Evolutionary conservation across 2,329 filamentous ascomycete genomes (phyloP).

Genomic region (Exophiala mesophila): DNA sequence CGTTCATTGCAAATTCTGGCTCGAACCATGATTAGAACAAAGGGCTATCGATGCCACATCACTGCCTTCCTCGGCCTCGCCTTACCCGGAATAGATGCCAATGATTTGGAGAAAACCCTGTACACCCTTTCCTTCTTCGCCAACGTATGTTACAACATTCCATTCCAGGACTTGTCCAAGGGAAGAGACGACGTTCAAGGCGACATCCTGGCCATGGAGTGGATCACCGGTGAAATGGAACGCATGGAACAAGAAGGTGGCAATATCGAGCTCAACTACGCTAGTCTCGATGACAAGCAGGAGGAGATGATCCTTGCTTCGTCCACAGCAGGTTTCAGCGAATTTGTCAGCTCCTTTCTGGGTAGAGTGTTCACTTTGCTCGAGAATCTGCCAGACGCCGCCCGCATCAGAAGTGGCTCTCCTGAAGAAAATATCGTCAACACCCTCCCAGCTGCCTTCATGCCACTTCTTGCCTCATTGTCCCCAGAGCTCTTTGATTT

Average conservation of each 20-base stretch:
- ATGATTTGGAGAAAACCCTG: constrained; percentile 93
- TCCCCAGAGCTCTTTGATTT: constrained; percentile 92
- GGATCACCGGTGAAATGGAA: constrained; percentile 92
- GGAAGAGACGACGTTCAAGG: constrained; percentile 64
- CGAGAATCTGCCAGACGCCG: constrained; percentile 89
- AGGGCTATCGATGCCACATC: constrained; percentile 94
- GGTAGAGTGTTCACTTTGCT: constrained; percentile 92
- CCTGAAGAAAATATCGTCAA: constrained; percentile 98
- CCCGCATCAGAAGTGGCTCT: constrained; percentile 79
- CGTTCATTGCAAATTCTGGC: constrained; percentile 88
- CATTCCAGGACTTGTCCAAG: constrained; percentile 75
- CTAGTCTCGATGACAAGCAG: constrained; percentile 76
- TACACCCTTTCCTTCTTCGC: constrained; percentile 94
- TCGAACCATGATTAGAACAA: constrained; percentile 83
- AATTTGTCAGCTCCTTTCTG: constrained; percentile 85
- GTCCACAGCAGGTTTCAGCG: constrained; percentile 87
- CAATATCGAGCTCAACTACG: constrained; percentile 79
- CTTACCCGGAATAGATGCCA: constrained; percentile 92
- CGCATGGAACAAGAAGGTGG: constrained; percentile 86
- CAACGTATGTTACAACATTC: constrained; percentile 92
- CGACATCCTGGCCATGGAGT: constrained; percentile 75
- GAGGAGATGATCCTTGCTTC: constrained; percentile 86
- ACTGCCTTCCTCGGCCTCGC: constrained; percentile 90
- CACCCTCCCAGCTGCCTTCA: constrained; percentile 83
- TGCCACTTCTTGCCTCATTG: constrained; percentile 81